Evolutionary conservation across 441 rosid species (phyloP).

Genomic region (Isatis lusitanica): DNA sequence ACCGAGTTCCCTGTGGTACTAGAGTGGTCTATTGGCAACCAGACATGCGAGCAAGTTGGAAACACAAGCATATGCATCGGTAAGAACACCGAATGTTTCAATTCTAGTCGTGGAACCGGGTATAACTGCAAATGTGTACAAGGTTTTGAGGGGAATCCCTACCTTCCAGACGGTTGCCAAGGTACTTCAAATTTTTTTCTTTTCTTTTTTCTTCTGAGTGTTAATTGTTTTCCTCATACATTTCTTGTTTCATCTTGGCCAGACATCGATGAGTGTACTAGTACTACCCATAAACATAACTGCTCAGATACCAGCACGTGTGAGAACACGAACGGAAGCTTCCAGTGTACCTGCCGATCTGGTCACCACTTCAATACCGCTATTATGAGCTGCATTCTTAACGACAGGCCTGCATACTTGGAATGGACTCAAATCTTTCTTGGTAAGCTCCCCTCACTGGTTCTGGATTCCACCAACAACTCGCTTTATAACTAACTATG

Average conservation of each 20-base stretch:
- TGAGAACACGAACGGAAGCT: neutral
- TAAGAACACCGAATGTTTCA: neutral
- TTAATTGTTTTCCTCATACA: neutral
- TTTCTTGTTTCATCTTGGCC: neutral
- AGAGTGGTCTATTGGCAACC: neutral
- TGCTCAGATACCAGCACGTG: neutral
- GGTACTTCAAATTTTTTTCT: neutral
- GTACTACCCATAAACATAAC: neutral
- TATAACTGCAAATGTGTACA: neutral
- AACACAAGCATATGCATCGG: neutral
- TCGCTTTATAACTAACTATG: too few species aligned
- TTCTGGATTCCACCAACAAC: too few species aligned
- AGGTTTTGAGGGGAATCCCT: conserved; percentile 17
- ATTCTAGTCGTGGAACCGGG: neutral
- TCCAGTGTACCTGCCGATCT: neutral
- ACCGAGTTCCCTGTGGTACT: neutral
- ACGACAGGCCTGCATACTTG: neutral
- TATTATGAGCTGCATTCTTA: neutral
- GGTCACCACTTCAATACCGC: neutral
- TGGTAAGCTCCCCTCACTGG: neutral
- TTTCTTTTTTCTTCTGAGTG: neutral
- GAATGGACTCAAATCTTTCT: neutral
- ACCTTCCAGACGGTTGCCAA: conserved; percentile 7
- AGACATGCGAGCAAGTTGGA: neutral
- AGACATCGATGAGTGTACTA: neutral